Conservation (phyloP, 768 basidiomycete genomes). For the Steccherinum ochraceum region DNA sequence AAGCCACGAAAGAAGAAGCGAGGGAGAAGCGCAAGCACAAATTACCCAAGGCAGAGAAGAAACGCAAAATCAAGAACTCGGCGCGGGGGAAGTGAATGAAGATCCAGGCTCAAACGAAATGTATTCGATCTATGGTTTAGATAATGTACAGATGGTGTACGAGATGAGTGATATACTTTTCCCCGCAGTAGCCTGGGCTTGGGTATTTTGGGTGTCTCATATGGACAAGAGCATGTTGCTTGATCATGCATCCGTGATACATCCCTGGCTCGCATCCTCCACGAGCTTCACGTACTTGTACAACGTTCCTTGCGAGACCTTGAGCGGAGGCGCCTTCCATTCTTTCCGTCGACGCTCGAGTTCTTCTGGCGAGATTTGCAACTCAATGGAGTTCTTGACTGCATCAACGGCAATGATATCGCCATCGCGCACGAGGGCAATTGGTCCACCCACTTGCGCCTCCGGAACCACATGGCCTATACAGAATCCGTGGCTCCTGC, state of each 20-base stretch:
- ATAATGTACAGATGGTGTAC: not conserved
- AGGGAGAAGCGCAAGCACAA: slow-evolving; percentile 86
- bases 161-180: not conserved
- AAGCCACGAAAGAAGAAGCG: slow-evolving; percentile 79
- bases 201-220: too few species aligned
- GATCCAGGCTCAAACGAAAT: not conserved
- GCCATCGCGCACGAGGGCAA: slow-evolving; percentile 85
- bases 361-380: slow-evolving; percentile 74
- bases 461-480: slow-evolving; percentile 97
- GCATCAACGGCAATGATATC: slow-evolving; percentile 88
- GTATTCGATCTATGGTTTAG: not conserved
- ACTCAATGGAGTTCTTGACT: slow-evolving; percentile 74
- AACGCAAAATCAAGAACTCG: slow-evolving; percentile 62
- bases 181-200: too few species aligned
- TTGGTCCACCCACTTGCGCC: slow-evolving; percentile 90
- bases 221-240: too few species aligned
- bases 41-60: slow-evolving; percentile 95
- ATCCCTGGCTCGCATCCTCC: slow-evolving; percentile 87
- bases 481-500: slow-evolving; percentile 91
- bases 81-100: slow-evolving; percentile 19
- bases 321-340: slow-evolving; percentile 85
- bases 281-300: slow-evolving; percentile 89
- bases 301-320: slow-evolving; percentile 74
- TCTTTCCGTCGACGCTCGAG: slow-evolving; percentile 59
- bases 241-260: slow-evolving; percentile 76